phyloP scores from a whole-genome alignment of 768 basidiomycete species.

The Serendipita sp. region DNA sequence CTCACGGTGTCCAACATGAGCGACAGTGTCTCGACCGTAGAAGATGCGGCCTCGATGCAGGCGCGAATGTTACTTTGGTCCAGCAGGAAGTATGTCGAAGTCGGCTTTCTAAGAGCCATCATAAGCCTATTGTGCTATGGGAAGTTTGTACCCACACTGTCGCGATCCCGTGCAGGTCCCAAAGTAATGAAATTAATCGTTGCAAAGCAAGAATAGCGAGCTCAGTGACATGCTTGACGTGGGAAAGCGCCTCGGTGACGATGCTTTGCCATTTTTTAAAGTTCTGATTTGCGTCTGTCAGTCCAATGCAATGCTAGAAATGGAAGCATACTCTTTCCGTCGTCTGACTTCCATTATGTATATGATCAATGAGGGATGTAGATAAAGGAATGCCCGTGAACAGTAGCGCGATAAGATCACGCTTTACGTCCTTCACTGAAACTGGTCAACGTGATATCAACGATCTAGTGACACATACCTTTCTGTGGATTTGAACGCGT shows the following conservation, averaged over 20 bases:
- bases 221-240: background rate
- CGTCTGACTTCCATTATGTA: background rate
- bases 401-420: background rate
- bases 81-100: background rate
- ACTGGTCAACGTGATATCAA: background rate
- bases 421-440: background rate
- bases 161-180: background rate
- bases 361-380: background rate
- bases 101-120: background rate
- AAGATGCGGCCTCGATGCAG: background rate
- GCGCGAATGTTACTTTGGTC: background rate
- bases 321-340: background rate
- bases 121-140: background rate
- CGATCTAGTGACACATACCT: background rate
- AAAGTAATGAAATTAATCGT: background rate
- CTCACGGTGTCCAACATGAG: background rate
- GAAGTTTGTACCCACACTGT: background rate
- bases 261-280: background rate
- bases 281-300: background rate
- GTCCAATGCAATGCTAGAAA: background rate
- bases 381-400: background rate
- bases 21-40: background rate
- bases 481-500: background rate
- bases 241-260: background rate
- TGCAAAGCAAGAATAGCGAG: background rate